These are phyloP conservation scores for Cucumis cinereus DNA, from an alignment of 306 rosid species.

Conservation along the genomic window DNA sequence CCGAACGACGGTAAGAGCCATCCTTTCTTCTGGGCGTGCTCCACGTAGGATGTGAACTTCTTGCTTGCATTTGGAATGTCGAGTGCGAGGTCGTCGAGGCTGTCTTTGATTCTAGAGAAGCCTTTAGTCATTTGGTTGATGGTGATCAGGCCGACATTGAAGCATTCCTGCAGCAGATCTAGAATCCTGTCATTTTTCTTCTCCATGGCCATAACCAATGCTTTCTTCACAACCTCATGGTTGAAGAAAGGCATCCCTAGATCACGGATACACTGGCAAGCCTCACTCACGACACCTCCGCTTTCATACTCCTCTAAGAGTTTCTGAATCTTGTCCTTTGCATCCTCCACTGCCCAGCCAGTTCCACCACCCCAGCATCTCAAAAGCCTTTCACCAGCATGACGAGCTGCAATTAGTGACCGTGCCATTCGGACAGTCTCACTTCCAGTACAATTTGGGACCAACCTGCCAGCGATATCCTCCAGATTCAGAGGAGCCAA, in stretches of 20 bases:
- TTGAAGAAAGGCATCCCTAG: slow-evolving; percentile 93
- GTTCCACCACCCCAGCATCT: slow-evolving; percentile 99
- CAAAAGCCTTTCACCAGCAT: slow-evolving; percentile 91
- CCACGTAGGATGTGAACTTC: slow-evolving; percentile 60
- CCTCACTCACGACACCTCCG: slow-evolving; percentile 77
- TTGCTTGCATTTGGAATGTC: slow-evolving; percentile 84
- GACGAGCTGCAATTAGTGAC: slow-evolving; percentile 73
- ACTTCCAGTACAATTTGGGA: slow-evolving; percentile 54
- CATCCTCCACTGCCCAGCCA: slow-evolving; percentile 99
- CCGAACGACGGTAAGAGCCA: slow-evolving; percentile 69
- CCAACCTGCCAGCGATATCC: slow-evolving; percentile 61
- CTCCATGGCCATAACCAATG: slow-evolving; percentile 97
- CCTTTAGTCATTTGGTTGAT: slow-evolving; percentile 90
- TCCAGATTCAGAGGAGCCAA: slow-evolving; percentile 83
- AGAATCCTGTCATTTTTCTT: slow-evolving; percentile 87
- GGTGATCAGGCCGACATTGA: slow-evolving; percentile 78
- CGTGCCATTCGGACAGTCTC: slow-evolving; percentile 82
- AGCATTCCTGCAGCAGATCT: slow-evolving; percentile 77
- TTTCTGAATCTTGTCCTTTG: slow-evolving; percentile 89
- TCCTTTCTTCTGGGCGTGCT: slow-evolving; percentile 53
- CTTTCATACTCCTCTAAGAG: slow-evolving; percentile 94
- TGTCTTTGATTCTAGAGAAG: slow-evolving; percentile 69
- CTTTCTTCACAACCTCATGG: slow-evolving; percentile 98
- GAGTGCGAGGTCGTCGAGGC: slow-evolving; percentile 87
- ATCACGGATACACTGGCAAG: slow-evolving; percentile 91